Percentiles rank a stretch among this genome's conserved stretches.
Conservation (phyloP, 768 basidiomycete species). For the Multifurca ochricompacta region DNA sequence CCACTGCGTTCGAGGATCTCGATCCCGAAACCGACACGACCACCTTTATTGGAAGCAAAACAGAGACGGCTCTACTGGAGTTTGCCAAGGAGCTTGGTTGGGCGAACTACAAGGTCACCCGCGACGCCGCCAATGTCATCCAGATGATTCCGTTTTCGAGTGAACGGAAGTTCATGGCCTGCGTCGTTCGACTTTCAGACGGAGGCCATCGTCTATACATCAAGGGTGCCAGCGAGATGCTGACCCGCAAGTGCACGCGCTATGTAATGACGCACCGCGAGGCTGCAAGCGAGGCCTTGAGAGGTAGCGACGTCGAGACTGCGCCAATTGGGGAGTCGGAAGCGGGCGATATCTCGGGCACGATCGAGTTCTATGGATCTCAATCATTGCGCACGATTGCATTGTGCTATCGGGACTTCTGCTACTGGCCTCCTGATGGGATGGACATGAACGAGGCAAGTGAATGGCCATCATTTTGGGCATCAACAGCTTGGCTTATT, state of each 20-base stretch:
- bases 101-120: constrained; percentile 58
- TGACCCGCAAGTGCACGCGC: constrained; percentile 63
- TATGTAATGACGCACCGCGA: constrained; percentile 63
- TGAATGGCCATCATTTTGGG: too few species aligned
- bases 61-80: constrained; percentile 83
- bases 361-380: constrained; percentile 97
- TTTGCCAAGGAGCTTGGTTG: constrained; percentile 80
- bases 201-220: constrained; percentile 63
- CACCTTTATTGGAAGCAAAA: constrained; percentile 87
- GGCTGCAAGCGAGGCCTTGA: constrained; percentile 24
- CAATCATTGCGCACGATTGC: constrained; percentile 93
- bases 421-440: constrained; percentile 71
- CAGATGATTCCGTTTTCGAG: constrained; percentile 95
- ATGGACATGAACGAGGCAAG: constrained; percentile 48
- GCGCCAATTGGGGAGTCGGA: constrained; percentile 56
- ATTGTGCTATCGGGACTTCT: constrained; percentile 84
- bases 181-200: constrained; percentile 57
- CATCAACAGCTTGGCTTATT: not conserved
- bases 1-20: constrained; percentile 86
- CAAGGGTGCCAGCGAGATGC: constrained; percentile 93
- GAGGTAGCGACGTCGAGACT: constrained; percentile 41
- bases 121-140: constrained; percentile 53
- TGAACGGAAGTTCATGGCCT: constrained; percentile 91
- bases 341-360: constrained; percentile 77
- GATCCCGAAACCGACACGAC: constrained; percentile 51